A percentile compares a stretch with the other conserved stretches of the same genome.
Conservation (phyloP, 2,329 filamentous ascomycete genomes). For the Mycosphaerella arachidis region DNA sequence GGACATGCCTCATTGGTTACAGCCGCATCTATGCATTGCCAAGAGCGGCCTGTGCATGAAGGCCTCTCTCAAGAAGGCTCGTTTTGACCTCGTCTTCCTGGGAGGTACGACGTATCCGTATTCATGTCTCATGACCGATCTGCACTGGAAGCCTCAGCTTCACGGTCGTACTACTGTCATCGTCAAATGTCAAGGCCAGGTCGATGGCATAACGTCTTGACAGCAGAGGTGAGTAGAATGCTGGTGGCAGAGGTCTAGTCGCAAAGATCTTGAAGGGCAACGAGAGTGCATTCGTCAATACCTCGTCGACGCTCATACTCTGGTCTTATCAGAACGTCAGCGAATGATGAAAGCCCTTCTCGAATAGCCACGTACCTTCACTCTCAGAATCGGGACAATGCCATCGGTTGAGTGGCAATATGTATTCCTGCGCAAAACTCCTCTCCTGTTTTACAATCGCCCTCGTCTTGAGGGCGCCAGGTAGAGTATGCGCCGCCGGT, state of each 20-base stretch:
- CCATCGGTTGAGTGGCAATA: constrained; percentile 6
- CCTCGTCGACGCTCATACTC: constrained; percentile 3
- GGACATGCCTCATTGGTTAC: no score
- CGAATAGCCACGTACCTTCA: constrained; percentile 7
- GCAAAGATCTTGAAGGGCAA: constrained; percentile 7
- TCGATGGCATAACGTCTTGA: constrained; percentile 13
- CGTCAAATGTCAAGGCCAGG: constrained; percentile 11
- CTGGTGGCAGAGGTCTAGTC: not conserved
- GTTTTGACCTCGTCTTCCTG: no score
- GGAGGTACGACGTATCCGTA: no score
- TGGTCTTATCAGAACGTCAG: constrained; percentile 4
- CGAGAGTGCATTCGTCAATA: constrained; percentile 5
- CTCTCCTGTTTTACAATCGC: constrained; percentile 6
- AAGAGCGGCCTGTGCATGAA: no score
- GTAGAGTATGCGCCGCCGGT: constrained; percentile 3
- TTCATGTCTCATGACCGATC: constrained; percentile 2
- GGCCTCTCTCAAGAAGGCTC: no score
- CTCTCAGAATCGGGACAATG: constrained; percentile 8
- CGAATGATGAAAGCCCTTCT: not conserved
- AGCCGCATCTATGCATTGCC: no score
- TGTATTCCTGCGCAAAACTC: constrained; percentile 1
- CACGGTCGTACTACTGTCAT: constrained; percentile 6
- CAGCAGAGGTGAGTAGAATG: constrained; percentile 12
- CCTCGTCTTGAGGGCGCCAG: not conserved
- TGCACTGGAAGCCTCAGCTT: constrained; percentile 12